Base-by-base conservation (phyloP, 2,329 filamentous ascomycete genomes). In the Xylaria sp. region DNA sequence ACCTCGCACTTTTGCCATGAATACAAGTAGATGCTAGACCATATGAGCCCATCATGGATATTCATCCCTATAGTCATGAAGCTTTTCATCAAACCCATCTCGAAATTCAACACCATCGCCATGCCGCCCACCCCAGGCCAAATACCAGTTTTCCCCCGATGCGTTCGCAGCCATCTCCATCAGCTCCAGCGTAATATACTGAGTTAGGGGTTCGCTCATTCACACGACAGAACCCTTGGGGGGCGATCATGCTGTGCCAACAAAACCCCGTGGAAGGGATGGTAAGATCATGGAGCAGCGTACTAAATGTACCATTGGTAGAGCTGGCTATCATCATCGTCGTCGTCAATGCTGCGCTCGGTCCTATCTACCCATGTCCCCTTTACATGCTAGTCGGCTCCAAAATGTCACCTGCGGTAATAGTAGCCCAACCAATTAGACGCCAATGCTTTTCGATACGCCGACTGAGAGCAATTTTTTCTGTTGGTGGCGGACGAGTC, bases 391-490 rank as follows among this genome's bases (percentile, higher is more conserved):
- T 69, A 25, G 69, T 69, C 3, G 69, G 69, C 64, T 71, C 69
- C 12, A 71, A 43, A 51, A 71, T 71, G 15, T 71, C 69, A 54
- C 69, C 69, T 12, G 72, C 72, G 25, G 72, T 98, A 52, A 78
- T 78, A 52, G 75, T 78, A 18, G 76, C 76, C 76, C 76, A 78
- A 58, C 76, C 76, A 49, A 78, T 78, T 15, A 78, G 74, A 73
- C 76, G 76, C 76, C 76, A 78, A 54, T 78, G 76, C 75, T 78
- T 98, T 84, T 99, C 96, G 78, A 98, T 98, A 90, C 96, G 93
- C 84, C 96, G 89, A 81, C 91, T 94, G 79, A 99, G 87, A 51
- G 96, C 96, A 78, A 99, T 94, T 91, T 99, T 98, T 87, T 99
- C 95, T 72, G 55, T 72, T 66, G 10, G 55, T 55, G 25, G 5